Base-by-base conservation (phyloP, 2,329 filamentous ascomycete species). In the Alternaria sp. region DNA sequence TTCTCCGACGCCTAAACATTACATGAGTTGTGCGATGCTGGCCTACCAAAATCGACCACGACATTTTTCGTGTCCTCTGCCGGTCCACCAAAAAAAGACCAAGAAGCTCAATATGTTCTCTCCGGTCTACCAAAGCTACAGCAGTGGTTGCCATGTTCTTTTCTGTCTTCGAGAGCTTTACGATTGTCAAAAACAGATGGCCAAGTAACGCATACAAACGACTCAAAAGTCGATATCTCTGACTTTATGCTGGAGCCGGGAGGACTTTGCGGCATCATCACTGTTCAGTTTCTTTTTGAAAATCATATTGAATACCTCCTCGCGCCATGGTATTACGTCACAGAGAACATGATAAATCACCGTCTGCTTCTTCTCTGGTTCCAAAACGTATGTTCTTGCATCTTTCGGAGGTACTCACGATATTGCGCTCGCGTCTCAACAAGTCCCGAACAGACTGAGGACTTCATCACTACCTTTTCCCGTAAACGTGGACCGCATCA, bases 1-100 rank as follows among this genome's bases (percentile, higher is more conserved):
- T 15, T 15, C 6, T 37, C 14, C 1, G 1, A 37, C 5, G 6
- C 0, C 14, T 3, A 4, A 1, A 37, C 30, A 0, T 37, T 0
- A 15, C 30, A 0, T 37, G 30, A 15, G 0, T 37, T 37, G 14
- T 15, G 14, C 30, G 30, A 37, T 8, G 14, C 30, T 37, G 14
- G 30, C 30, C 30, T 37, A 33, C 30, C 30, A 33, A 33, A 33
- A 33, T 33, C 12, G 30, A 33, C 30, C 0, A 4, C 0, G 30
- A 33, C 5, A 15, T 1, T 8, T 15, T 8, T 15, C 30, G 2
- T 37, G 30, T 37, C 30, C 30, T 37, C 33, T 33, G 0, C 30
- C 30, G 6, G 14, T 37, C 30, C 6, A 37, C 30, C 4, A 37
- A 33, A 33, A 33, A 33, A 33, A 30, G 28, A 30, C 5, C 5